Base-by-base conservation (phyloP, 345 rosid genomes). In the Pugionium dolabratum region DNA sequence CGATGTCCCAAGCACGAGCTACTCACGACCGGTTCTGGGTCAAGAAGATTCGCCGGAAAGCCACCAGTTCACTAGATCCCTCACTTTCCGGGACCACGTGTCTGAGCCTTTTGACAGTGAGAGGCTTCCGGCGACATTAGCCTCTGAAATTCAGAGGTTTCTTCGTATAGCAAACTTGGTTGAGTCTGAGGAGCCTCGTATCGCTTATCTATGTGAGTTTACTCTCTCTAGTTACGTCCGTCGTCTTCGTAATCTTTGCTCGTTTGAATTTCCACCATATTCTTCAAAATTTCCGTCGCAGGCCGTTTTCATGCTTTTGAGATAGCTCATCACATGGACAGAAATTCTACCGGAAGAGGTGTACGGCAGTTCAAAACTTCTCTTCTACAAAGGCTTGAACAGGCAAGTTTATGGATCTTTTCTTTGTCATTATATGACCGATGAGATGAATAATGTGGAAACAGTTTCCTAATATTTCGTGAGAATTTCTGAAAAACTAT, bases 251-350 rank as follows among this genome's bases (percentile, higher is more conserved):
- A 18, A 18, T 18, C 18, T 18, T 18, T 18, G 18, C 18, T 18
- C 18, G 18, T 18, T 18, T 18, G 18, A 18, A 18, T 18, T 18
- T 18, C 18, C 18, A 39, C 9, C 37, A 39, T 26, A 6, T 5
- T 48, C 34, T n/a, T 46, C 11, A 26, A 7, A 36, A 6, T 59
- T 31, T 58, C 7, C 37, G 29, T 59, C 25, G 76, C 78, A 90
- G 98, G 98, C 42, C 96, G 98, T 5, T 85, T 93, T 70, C 90
- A 81, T 74, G 98, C 91, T 59, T 85, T 93, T 62, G 91, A 62
- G 70, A 76, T 83, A 64, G 97, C 97, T 37, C 97, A 89, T 57
- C 82, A 66, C 69, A 55, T 82, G 88, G 98, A 93, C 63, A 66
- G 72, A 51, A 81, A 86, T 59, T 93, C 98, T 2, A 79, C 70